Base-by-base conservation (phyloP, 768 basidiomycete species). In the Macrolepiota dolichaula region DNA sequence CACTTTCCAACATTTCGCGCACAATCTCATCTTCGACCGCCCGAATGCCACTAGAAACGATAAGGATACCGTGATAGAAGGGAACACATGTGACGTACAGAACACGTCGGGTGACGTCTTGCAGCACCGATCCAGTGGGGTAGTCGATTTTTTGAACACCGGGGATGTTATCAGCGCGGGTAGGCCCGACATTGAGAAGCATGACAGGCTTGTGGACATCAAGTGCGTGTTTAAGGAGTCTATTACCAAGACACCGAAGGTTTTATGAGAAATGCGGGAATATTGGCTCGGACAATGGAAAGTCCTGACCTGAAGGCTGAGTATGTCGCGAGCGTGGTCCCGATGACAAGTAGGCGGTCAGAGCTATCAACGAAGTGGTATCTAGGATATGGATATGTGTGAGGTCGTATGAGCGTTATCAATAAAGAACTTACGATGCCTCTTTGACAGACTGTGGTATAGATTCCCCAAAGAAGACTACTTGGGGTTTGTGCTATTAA, bases 281-380 rank as follows among this genome's bases (percentile, higher is more conserved):
- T 55, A 44, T 27, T 44, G 22, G n/a, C 50, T 7, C 40, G 40
- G 35, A 12, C 49, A 29, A 17, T 13, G 32, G 46, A 27, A 32
- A 42, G n/a, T 15, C 58, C 76, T 25, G 65, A 91, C 92, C 92
- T 81, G 73, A 89, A 97, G 2, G 94, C 94, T 5, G 92, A 95
- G 73, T 91, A 97, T 0, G 96, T 98, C 0, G 96, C 94, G 27
- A 97, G 83, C 0, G 93, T 94, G 0, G 94, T 96, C 36, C 96
- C 96, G 38, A 96, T 75, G 42, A 96, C 76, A 49, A 98, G 82
- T 0, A 98, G 72, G 49, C 85, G 79, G 55, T 92, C 88, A 22
- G 85, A 76, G 7, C 71, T 69, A 62, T 88, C 83, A 40, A 96
- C 68, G 36, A 85, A 77, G 17, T 66, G 68, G 67, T 83, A 87